Evolutionary conservation across 352 stramenopile species (phyloP).

Genomic region (Halophytophthora batemanensis): DNA sequence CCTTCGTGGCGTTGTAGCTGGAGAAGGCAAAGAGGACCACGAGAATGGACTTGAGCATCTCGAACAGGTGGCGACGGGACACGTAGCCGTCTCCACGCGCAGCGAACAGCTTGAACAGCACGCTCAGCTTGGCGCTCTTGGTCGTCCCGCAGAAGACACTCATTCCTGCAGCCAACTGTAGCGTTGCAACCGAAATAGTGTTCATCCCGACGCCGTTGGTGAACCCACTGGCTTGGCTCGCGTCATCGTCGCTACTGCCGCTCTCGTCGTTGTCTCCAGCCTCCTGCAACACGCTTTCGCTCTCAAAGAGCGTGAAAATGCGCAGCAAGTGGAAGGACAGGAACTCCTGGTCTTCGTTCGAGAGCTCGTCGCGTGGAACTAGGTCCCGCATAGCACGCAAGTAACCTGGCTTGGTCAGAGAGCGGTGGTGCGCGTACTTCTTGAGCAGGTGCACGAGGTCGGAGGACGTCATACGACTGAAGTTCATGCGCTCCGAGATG

Average conservation of each 20-base stretch:
- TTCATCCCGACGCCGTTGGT: slow-evolving; percentile 21
- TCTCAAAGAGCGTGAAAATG: slow-evolving; percentile 83
- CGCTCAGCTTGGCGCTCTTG: slow-evolving; percentile 93
- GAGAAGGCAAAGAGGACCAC: slow-evolving; percentile 85
- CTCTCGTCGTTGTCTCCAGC: slow-evolving; percentile 30
- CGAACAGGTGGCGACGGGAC: slow-evolving; percentile 71
- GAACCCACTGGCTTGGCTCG: slow-evolving; percentile 17
- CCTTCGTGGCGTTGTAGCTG: slow-evolving; percentile 62
- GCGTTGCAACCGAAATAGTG: slow-evolving; percentile 67
- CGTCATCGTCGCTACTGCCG: slow-evolving; percentile 15
- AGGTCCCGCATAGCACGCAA: slow-evolving; percentile 76
- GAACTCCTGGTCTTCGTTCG: slow-evolving; percentile 87
- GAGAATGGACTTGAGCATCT: slow-evolving; percentile 79
- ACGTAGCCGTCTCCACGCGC: slow-evolving; percentile 58
- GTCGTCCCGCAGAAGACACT: slow-evolving; percentile 93
- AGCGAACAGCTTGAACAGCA: slow-evolving; percentile 84
- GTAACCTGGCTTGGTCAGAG: slow-evolving; percentile 70
- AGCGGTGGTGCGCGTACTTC: slow-evolving; percentile 60
- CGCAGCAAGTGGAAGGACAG: slow-evolving; percentile 83
- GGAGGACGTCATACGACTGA: slow-evolving; percentile 64
- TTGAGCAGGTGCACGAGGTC: slow-evolving; percentile 71
- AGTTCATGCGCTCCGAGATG: slow-evolving; percentile 80
- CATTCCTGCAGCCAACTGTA: slow-evolving; percentile 80
- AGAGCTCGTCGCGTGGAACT: slow-evolving; percentile 63
- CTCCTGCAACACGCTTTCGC: slow-evolving; percentile 49